Evolutionary conservation across 2,329 filamentous ascomycete genomes (phyloP).

Genomic region (Aaosphaeria pasadenensis): DNA sequence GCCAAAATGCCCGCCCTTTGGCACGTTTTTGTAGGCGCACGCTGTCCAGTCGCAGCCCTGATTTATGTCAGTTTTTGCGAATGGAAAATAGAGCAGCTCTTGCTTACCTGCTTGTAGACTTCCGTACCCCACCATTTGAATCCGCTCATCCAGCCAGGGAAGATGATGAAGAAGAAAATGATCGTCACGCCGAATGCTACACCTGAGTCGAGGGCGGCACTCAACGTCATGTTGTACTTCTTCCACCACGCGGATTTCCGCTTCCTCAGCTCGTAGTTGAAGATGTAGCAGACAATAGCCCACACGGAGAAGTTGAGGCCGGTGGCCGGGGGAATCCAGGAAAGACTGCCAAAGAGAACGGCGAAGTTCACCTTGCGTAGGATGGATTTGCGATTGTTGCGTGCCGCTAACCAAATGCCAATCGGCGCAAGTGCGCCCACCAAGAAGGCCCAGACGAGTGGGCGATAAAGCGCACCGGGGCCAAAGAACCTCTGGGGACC

Average conservation of each 20-base stretch:
- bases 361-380: constrained; percentile 77
- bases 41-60: constrained; percentile 80
- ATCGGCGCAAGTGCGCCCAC: constrained; percentile 73
- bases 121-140: constrained; percentile 91
- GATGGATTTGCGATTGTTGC: constrained; percentile 56
- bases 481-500: constrained; percentile 83
- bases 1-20: constrained; percentile 31
- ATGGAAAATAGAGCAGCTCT: background rate
- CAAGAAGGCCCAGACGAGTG: constrained; percentile 78
- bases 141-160: constrained; percentile 68
- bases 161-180: constrained; percentile 84
- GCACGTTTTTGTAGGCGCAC: constrained; percentile 65
- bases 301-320: constrained; percentile 87
- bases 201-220: constrained; percentile 77
- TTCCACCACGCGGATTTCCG: constrained; percentile 76
- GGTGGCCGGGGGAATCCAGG: constrained; percentile 79
- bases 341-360: constrained; percentile 76
- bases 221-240: constrained; percentile 88
- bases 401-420: constrained; percentile 68
- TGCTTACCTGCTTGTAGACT: constrained; percentile 65
- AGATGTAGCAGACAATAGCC: constrained; percentile 79
- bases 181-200: constrained; percentile 79
- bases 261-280: constrained; percentile 73
- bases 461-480: constrained; percentile 67
- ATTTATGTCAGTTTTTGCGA: background rate